Evolutionary conservation across 805 yeast genomes (phyloP), one percentile per base, ranked within the genome.

Genomic region (Metschnikowia matae): DNA sequence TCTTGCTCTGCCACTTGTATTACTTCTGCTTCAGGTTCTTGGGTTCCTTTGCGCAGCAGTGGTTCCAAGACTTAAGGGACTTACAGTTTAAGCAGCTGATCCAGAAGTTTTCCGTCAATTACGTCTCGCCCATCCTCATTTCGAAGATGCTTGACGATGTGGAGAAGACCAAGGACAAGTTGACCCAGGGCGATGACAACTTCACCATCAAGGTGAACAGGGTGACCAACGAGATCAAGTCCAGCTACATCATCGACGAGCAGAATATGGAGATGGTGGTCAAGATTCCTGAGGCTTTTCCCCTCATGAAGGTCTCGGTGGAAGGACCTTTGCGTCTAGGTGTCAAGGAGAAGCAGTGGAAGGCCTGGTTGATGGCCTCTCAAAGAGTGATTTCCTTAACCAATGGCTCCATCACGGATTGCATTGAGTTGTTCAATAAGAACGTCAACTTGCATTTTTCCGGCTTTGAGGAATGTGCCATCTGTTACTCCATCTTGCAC

Each of bases 401-500:
- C 58, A 85, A 84, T 58, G 90, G 89, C 17, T 80, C 89, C 0
- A 78, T 87, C 32, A 62, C 80, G 23, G 89, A 84, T 36, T 83
- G 90, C 2, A 74, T 87, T 45, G 83, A 81, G 51, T 73, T 85
- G 34, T 83, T 86, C 66, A 81, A 80, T 61, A 82, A 81, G 58
- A 89, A 92, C 60, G 90, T 89, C 47, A 79, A 82, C 49, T 75
- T 87, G 59, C 95, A 91, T 63, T 91, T 95, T 66, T 87, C 91
- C 7, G 97, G 97, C 0, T 90, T 89, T 56, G 97, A 89, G 61
- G 98, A 92, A 53, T 94, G 99, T 77, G 96, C 98, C 2, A 90
- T 94, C 58, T 94, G 99, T 66, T 94, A 94, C 66, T 87, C 96
- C 14, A 85, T 92, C 50, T 71, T 94, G 55, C 96, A 91, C 63